Conservation (phyloP, 2,329 filamentous ascomycete species). For the Monilinia laxa region DNA sequence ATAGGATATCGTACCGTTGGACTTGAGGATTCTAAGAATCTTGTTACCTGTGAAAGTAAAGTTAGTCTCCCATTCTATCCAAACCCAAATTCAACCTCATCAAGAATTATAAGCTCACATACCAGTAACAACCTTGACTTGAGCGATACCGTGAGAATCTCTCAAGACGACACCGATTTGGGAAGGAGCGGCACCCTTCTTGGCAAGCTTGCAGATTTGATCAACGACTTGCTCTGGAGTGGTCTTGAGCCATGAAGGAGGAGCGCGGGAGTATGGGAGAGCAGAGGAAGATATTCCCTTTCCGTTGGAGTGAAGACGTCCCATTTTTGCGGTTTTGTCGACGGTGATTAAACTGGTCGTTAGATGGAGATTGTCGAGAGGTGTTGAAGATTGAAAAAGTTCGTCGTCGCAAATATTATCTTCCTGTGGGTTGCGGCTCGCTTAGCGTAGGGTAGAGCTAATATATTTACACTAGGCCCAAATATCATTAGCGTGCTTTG, state of each 20-base stretch:
- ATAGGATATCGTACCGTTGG: conserved; percentile 72
- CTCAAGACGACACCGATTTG: conserved; percentile 99
- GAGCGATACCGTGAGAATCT: conserved; percentile 96
- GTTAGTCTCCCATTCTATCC: conserved; percentile 28
- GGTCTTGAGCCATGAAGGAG: conserved; percentile 97
- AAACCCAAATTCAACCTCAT: not conserved
- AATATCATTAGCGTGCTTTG: not conserved
- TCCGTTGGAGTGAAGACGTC: conserved; percentile 98
- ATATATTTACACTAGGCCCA: not conserved
- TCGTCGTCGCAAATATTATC: conserved; percentile 19
- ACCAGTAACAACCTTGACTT: conserved; percentile 97
- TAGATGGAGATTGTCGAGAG: conserved; percentile 24
- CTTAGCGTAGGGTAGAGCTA: conserved; percentile 20
- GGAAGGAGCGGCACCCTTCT: conserved; percentile 97
- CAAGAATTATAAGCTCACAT: conserved; percentile 44
- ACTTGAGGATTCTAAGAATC: conserved; percentile 99
- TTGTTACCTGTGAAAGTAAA: conserved; percentile 74
- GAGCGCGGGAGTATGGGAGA: conserved; percentile 91
- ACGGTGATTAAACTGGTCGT: conserved; percentile 22
- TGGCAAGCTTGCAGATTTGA: conserved; percentile 98
- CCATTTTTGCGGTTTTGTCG: conserved; percentile 61
- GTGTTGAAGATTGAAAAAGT: conserved; percentile 18
- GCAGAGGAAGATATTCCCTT: conserved; percentile 98
- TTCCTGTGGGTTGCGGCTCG: conserved; percentile 14
- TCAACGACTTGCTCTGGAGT: conserved; percentile 98